Evolutionary conservation across 805 yeast species (phyloP).

Genomic region (Metschnikowia cubensis): DNA sequence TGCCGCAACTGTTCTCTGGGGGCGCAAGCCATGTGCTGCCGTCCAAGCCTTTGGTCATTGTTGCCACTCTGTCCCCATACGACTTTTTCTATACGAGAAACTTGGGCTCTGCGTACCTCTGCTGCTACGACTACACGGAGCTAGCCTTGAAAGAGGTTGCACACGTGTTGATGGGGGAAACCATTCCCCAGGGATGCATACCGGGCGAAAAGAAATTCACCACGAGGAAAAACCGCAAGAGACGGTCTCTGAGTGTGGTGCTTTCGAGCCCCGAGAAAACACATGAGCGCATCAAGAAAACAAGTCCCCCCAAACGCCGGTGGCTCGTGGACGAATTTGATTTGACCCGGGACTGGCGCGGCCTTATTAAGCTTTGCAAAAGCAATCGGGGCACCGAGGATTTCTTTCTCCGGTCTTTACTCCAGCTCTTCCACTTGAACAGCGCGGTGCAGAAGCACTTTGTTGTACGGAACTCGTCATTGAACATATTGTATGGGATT

Average conservation of each 20-base stretch:
- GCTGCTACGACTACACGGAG: constrained; percentile 58
- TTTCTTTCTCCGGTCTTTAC: constrained; percentile 27
- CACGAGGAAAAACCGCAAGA: constrained; percentile 20
- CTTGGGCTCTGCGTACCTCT: constrained; percentile 53
- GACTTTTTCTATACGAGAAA: constrained; percentile 54
- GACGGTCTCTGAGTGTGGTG: constrained; percentile 19
- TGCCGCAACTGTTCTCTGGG: constrained; percentile 23
- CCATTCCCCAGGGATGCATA: constrained; percentile 48
- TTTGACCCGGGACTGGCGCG: constrained; percentile 47
- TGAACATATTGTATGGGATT: constrained; percentile 52
- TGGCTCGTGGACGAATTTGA: constrained; percentile 61
- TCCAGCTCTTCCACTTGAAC: constrained; percentile 28
- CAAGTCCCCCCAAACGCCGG: constrained; percentile 29
- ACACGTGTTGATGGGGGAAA: constrained; percentile 51
- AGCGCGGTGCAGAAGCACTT: constrained; percentile 42
- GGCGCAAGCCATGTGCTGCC: constrained; percentile 24
- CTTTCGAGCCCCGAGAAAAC: constrained; percentile 8
- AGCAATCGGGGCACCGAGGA: constrained; percentile 28
- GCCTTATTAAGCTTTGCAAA: constrained; percentile 42
- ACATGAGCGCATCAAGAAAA: constrained; percentile 7
- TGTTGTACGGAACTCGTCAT: constrained; percentile 53
- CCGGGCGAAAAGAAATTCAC: constrained; percentile 49
- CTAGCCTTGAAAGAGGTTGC: constrained; percentile 48
- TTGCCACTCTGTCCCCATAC: constrained; percentile 62
- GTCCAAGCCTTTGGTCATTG: constrained; percentile 49